A percentile compares a stretch with the other conserved stretches of the same genome.
phyloP scores from a whole-genome alignment of 2,329 filamentous ascomycete genomes.

The Sporothrix mexicana region DNA sequence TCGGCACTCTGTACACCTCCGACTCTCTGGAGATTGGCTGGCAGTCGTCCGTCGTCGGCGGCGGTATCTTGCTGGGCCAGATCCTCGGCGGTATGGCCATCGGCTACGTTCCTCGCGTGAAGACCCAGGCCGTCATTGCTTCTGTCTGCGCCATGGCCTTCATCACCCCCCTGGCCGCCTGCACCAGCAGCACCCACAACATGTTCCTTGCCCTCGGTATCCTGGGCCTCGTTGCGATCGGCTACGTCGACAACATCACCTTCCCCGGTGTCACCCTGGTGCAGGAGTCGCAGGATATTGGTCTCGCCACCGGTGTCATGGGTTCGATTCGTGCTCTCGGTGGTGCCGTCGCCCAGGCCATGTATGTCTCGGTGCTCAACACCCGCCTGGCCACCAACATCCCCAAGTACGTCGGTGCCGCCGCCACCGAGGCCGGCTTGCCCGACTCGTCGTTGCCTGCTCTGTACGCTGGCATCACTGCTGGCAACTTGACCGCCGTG shows the following conservation, averaged over 20 bases:
- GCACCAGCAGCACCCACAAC: constrained; percentile 42
- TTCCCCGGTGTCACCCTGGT: constrained; percentile 53
- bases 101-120: constrained; percentile 48
- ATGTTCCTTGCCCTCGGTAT: constrained; percentile 45
- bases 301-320: constrained; percentile 52
- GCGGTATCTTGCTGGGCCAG: constrained; percentile 51
- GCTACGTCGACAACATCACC: constrained; percentile 48
- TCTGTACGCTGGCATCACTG: constrained; percentile 46
- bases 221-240: constrained; percentile 44
- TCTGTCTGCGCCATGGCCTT: constrained; percentile 44
- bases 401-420: constrained; percentile 45
- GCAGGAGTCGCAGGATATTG: constrained; percentile 55
- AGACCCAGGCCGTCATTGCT: constrained; percentile 45
- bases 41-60: constrained; percentile 51
- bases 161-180: constrained; percentile 44
- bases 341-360: constrained; percentile 47
- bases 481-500: constrained; percentile 44
- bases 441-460: constrained; percentile 43
- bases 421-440: constrained; percentile 47
- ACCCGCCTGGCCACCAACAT: constrained; percentile 47
- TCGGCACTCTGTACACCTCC: constrained; percentile 50
- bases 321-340: constrained; percentile 53
- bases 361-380: constrained; percentile 48
- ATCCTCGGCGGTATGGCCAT: constrained; percentile 46
- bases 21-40: constrained; percentile 49